Evolutionary conservation across 176 grass and related monocot species (phyloP).

Genomic region (Phyllostachys edulis): DNA sequence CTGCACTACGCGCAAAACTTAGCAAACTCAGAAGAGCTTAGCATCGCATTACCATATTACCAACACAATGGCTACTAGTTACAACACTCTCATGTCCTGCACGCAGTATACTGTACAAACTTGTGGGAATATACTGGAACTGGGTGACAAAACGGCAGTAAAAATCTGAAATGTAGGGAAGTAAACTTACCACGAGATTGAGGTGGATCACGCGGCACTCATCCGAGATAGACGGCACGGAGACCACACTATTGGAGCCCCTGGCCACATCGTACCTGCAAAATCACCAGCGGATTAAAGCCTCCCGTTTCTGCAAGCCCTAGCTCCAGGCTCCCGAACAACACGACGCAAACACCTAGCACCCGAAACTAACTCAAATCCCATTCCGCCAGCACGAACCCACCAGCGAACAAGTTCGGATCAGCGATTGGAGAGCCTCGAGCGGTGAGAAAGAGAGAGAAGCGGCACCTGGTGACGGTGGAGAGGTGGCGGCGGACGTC

Average conservation of each 20-base stretch:
- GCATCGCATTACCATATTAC: not conserved
- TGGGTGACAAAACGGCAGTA: not conserved
- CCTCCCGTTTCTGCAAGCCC: not conserved
- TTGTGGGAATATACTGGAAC: not conserved
- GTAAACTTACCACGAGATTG: conserved; percentile 69
- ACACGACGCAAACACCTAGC: not conserved
- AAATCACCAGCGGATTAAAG: not conserved
- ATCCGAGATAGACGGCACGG: conserved; percentile 46
- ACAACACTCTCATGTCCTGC: not conserved
- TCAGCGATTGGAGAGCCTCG: not conserved
- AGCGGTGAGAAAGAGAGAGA: not conserved
- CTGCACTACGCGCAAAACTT: not conserved
- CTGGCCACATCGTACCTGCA: conserved; percentile 71
- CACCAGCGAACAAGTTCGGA: not conserved
- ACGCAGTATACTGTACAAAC: not conserved
- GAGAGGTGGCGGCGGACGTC: conserved; percentile 92
- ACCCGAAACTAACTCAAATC: not conserved
- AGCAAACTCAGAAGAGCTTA: not conserved
- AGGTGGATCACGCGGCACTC: conserved; percentile 76
- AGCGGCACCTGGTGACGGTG: conserved; percentile 75
- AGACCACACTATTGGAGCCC: conserved; percentile 23
- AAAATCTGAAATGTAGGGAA: conserved; percentile 14
- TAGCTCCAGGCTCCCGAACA: not conserved
- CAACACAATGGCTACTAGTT: not conserved
- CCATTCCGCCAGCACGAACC: not conserved